Conservation (phyloP, 2,329 filamentous ascomycete species). For the Neofusicoccum cordaticola region DNA sequence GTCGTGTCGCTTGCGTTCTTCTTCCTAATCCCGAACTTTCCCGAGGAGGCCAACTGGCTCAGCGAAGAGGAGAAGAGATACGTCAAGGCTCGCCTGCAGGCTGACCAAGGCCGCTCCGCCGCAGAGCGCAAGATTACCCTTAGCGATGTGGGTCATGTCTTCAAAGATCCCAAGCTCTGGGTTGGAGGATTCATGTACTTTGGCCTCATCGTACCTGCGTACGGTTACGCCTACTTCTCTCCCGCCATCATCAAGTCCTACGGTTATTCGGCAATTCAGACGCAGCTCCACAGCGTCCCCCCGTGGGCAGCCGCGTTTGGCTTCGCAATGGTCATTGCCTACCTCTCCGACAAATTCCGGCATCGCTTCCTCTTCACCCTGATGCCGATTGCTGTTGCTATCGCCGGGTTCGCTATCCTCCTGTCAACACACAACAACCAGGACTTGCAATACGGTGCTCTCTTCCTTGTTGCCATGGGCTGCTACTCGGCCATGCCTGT, state of each 20-base stretch:
- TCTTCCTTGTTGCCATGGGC: slow-evolving; percentile 80
- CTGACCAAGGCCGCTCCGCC: slow-evolving; percentile 48
- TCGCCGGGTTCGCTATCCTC: slow-evolving; percentile 74
- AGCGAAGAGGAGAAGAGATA: slow-evolving; percentile 45
- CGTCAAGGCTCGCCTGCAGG: slow-evolving; percentile 45
- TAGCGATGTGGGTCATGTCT: slow-evolving; percentile 44
- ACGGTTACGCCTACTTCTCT: slow-evolving; percentile 44
- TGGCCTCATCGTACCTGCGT: slow-evolving; percentile 44
- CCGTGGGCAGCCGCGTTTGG: slow-evolving; percentile 72
- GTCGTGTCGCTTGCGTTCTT: slow-evolving; percentile 46
- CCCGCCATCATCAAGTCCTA: slow-evolving; percentile 49
- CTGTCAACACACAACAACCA: slow-evolving; percentile 67
- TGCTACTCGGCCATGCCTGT: slow-evolving; percentile 88
- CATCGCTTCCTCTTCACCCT: slow-evolving; percentile 76
- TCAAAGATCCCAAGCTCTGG: slow-evolving; percentile 50
- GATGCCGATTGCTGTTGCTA: slow-evolving; percentile 64
- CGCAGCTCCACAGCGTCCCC: slow-evolving; percentile 54
- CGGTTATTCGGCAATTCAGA: slow-evolving; percentile 53
- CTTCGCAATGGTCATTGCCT: slow-evolving; percentile 74
- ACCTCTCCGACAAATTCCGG: slow-evolving; percentile 64
- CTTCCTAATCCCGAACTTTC: slow-evolving; percentile 50
- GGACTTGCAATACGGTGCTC: slow-evolving; percentile 68
- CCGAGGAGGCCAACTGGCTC: slow-evolving; percentile 50
- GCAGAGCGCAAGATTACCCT: slow-evolving; percentile 43
- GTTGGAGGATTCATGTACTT: slow-evolving; percentile 54